Conservation (phyloP, 2,329 filamentous ascomycete genomes). For the Talaromyces atroroseus region DNA sequence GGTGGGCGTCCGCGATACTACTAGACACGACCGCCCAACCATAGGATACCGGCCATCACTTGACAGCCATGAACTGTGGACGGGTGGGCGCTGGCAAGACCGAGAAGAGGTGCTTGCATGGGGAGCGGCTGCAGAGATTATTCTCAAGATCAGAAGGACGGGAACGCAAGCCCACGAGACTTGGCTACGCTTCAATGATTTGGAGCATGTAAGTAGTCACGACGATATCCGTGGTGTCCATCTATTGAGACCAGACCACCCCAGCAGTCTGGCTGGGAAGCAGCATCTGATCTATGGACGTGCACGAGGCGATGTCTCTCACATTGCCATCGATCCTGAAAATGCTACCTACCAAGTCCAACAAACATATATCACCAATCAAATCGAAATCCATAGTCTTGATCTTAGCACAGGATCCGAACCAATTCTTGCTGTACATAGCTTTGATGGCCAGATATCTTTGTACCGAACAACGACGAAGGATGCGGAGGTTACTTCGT, state of each 20-base stretch:
- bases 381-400: conserved; percentile 43
- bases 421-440: conserved; percentile 47
- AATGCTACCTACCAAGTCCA: conserved; percentile 25
- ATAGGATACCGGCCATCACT: conserved; percentile 56
- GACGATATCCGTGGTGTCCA: conserved; percentile 58
- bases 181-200: conserved; percentile 51
- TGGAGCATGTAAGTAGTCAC: conserved; percentile 46
- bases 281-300: conserved; percentile 53
- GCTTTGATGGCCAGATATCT: conserved; percentile 44
- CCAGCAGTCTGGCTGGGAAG: conserved; percentile 24
- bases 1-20: conserved; percentile 28
- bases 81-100: conserved; percentile 41
- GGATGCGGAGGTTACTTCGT: conserved; percentile 31
- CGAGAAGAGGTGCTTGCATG: conserved; percentile 54
- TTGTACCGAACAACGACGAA: conserved; percentile 41
- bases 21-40: conserved; percentile 44
- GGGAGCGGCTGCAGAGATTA: conserved; percentile 55
- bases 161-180: conserved; percentile 28
- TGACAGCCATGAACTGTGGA: conserved; percentile 53
- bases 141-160: conserved; percentile 46
- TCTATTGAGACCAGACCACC: conserved; percentile 43
- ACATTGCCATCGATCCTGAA: conserved; percentile 32
- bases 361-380: conserved; percentile 42
- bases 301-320: conserved; percentile 48
- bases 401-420: conserved; percentile 39